Conservation (phyloP, 257 asterid genomes). For the Voacanga thouarsii region DNA sequence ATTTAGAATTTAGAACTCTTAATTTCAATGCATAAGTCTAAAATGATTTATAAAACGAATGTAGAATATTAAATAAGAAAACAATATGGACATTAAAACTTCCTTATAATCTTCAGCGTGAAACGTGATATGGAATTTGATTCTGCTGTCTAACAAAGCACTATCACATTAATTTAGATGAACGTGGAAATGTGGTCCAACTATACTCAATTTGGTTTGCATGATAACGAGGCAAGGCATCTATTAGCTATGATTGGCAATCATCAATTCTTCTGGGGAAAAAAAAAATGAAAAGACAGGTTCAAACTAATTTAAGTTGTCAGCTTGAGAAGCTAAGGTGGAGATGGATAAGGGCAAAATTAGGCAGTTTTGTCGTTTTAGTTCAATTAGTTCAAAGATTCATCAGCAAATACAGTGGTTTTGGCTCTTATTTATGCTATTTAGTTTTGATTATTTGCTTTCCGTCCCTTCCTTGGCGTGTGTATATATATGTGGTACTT, state of each 20-base stretch:
- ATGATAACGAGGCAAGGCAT: conserved; percentile 1
- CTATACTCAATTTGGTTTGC: neutral
- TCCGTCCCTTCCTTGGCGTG: neutral
- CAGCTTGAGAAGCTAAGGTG: neutral
- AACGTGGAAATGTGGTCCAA: conserved; percentile 1
- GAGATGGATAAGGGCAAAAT: conserved; percentile 8
- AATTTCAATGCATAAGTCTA: no score
- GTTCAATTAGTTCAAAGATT: conserved; percentile 8
- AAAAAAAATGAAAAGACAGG: neutral
- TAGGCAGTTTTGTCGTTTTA: conserved; percentile 21
- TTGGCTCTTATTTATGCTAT: conserved; percentile 11
- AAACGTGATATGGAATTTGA: neutral
- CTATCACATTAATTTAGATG: conserved; percentile 5
- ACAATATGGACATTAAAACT: neutral
- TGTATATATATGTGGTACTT: neutral
- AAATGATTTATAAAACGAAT: no score
- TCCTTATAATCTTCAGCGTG: no score
- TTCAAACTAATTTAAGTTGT: neutral
- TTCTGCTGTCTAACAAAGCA: neutral
- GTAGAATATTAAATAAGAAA: no score
- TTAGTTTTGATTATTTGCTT: neutral
- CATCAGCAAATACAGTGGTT: neutral
- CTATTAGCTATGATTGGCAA: neutral
- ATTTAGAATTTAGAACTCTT: no score
- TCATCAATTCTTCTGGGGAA: neutral